Base-by-base conservation (phyloP, 768 basidiomycete genomes). In the Lyophyllum atratum region DNA sequence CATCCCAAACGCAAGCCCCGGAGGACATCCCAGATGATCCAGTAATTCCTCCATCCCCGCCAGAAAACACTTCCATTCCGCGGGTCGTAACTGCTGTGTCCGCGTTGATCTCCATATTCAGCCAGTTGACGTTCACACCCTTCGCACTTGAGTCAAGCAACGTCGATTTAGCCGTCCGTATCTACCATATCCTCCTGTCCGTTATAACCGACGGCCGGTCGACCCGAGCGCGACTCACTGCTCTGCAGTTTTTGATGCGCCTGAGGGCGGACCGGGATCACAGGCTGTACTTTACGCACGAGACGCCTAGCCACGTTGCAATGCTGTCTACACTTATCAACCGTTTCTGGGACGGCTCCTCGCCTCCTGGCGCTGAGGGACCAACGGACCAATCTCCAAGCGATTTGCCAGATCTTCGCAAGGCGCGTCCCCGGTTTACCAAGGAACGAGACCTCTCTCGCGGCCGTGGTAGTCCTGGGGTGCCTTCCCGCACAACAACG, bases 241-340 rank as follows among this genome's bases (percentile, higher is more conserved):
- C 89, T 4, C 75, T 98, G 19, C 92, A 94, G 67, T 97, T 96
- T 77, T 69, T 97, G 60, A 85, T 95, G 77, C 85, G 93, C 14
- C 76, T 98, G 19, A 81, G 96, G 54, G 94, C 91, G 0, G 95
- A 97, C 67, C 85, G 92, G 0, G 90, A 95, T 62, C 96, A 99
- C 66, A 80, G 88, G 11, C 66, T 98, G 39, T 97, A 87, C 69
- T 87, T 89, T 54, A 79, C 83, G 19, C 73, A 80, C 43, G 88
- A 90, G 60, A 72, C 77, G 1, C 79, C 89, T 50, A 83, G 84
- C 7, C 78, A 87, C 42, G 78, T 85, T 26, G 63, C 70, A 4
- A 77, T 78, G 43, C 82, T 93, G 7, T 87, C 88, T 1, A 76
- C 79, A 2, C 76, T 92, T 34, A 83, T 95, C 33, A 79, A 83